Percentiles rank a stretch among this genome's conserved stretches.
These are phyloP conservation scores for Recurvomyces mirabilis DNA, from an alignment of 495 filamentous ascomycete genomes.

Conservation along the genomic window DNA sequence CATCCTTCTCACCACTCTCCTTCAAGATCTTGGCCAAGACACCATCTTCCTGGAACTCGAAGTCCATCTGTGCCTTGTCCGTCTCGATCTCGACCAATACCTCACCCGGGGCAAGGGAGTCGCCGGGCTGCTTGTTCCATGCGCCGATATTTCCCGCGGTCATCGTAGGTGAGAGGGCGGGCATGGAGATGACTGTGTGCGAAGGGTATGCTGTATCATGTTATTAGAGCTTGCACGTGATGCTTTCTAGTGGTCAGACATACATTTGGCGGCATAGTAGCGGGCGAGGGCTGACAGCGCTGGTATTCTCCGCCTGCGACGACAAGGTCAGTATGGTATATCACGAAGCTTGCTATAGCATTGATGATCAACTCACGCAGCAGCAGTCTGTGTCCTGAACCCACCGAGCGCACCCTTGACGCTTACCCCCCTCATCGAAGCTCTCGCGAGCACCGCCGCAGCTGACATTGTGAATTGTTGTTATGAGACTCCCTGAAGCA, in stretches of 20 bases:
- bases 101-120: slow-evolving; percentile 78
- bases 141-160: slow-evolving; percentile 88
- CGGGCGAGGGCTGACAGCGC: slow-evolving; percentile 52
- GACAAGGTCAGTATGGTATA: neutral
- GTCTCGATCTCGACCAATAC: slow-evolving; percentile 99
- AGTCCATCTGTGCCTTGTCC: slow-evolving; percentile 99
- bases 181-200: slow-evolving; percentile 94
- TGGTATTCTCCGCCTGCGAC: slow-evolving; percentile 29
- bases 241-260: neutral
- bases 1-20: slow-evolving; percentile 86
- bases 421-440: slow-evolving; percentile 24
- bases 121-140: slow-evolving; percentile 96
- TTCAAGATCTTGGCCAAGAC: slow-evolving; percentile 90
- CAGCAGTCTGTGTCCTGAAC: slow-evolving; percentile 18
- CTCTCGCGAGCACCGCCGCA: slow-evolving; percentile 28
- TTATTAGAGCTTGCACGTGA: slow-evolving; percentile 9
- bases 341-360: neutral
- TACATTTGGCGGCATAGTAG: slow-evolving; percentile 71
- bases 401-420: slow-evolving; percentile 15
- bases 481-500: neutral
- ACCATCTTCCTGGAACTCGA: slow-evolving; percentile 98
- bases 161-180: slow-evolving; percentile 96
- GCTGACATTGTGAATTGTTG: slow-evolving; percentile 32
- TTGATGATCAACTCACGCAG: slow-evolving; percentile 10
- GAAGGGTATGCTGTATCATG: slow-evolving; percentile 64